Evolutionary conservation across 1,284 basidiomycete genomes (phyloP).

Genomic region (Leccinum solheimii): DNA sequence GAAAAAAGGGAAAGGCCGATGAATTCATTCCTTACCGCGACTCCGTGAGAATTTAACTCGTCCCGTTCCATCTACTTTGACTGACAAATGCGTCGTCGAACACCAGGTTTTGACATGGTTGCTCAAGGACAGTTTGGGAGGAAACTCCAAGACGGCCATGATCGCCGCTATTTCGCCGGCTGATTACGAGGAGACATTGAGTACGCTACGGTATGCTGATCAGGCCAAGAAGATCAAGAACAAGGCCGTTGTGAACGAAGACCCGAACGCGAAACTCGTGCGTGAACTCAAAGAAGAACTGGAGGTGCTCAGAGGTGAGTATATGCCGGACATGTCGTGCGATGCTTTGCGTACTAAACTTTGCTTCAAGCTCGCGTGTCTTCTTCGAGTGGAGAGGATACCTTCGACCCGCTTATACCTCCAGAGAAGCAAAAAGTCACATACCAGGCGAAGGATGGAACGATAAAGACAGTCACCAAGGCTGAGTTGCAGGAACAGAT

Average conservation of each 20-base stretch:
- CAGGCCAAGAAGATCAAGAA: slow-evolving; percentile 99
- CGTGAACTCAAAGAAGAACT: slow-evolving; percentile 98
- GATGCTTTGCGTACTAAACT: slow-evolving; percentile 10
- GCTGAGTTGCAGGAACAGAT: slow-evolving; percentile 97
- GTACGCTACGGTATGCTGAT: slow-evolving; percentile 95
- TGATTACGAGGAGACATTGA: slow-evolving; percentile 97
- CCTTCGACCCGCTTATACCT: slow-evolving; percentile 87
- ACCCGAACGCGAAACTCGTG: slow-evolving; percentile 98
- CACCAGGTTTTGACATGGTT: slow-evolving; percentile 91
- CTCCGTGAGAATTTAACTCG: slow-evolving; percentile 56
- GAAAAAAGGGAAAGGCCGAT: slow-evolving; percentile 81
- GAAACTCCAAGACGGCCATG: slow-evolving; percentile 95
- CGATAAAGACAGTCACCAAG: slow-evolving; percentile 94
- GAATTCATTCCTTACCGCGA: slow-evolving; percentile 95
- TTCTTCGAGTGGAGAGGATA: slow-evolving; percentile 66
- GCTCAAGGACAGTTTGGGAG: slow-evolving; percentile 94
- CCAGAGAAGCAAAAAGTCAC: slow-evolving; percentile 95
- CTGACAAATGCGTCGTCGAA: slow-evolving; percentile 11
- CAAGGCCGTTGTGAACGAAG: slow-evolving; percentile 98
- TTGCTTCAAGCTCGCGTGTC: slow-evolving; percentile 63
- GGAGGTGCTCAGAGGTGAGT: slow-evolving; percentile 78
- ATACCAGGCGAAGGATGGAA: slow-evolving; percentile 91
- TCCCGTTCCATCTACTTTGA: neutral
- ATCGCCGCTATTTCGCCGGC: slow-evolving; percentile 98
- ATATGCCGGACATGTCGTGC: neutral